Evolutionary conservation across 2,329 filamentous ascomycete species (phyloP), one percentile per base, ranked within the genome.

Genomic region (Neonectria sp.): DNA sequence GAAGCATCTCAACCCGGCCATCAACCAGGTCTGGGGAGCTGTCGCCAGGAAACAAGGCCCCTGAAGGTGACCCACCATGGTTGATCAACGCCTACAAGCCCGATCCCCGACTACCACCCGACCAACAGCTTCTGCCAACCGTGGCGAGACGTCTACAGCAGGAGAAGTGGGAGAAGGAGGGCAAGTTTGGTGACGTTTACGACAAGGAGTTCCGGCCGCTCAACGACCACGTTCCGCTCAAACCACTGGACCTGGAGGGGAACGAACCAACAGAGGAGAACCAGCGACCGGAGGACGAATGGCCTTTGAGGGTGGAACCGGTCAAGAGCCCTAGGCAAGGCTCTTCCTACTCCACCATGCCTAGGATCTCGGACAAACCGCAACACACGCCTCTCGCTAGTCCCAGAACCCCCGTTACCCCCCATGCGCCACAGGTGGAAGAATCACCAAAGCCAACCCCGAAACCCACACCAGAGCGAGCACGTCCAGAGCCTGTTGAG

Each of bases 11-110:
- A 55, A 90, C 87, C 37, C 86, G 90, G 15, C 91, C 91, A 24
- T 83, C 85, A 3, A 93, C 91, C 1, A 86, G 90, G 67, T 90
- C 89, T 7, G 90, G 90, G 24, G 89, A 89, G 65, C 72, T 86
- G 33, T 80, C 82, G 48, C 75, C 82, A 35, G 78, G 75, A 80
- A 76, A 80, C 86, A 89, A 94, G 77, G 89, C 91, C 48, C 95
- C 95, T 1, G 96, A 98, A 84, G 96, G 96, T 24, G 95, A 98
- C 60, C 95, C 96, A 11, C 96, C 96, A 58, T 99, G 96, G 96
- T 89, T 98, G 82, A 89, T 96, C 52, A 93, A 93, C 25, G 94
- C 97, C 82, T 99, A 98, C 81, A 97, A 97, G 77, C 96, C 96
- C 0, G 96, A 99, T 78, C 96, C 96, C 33, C 92, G 95, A 68